Evolutionary conservation across 352 stramenopile genomes (phyloP).

Genomic region (Globisporangium rhizosaccharum): DNA sequence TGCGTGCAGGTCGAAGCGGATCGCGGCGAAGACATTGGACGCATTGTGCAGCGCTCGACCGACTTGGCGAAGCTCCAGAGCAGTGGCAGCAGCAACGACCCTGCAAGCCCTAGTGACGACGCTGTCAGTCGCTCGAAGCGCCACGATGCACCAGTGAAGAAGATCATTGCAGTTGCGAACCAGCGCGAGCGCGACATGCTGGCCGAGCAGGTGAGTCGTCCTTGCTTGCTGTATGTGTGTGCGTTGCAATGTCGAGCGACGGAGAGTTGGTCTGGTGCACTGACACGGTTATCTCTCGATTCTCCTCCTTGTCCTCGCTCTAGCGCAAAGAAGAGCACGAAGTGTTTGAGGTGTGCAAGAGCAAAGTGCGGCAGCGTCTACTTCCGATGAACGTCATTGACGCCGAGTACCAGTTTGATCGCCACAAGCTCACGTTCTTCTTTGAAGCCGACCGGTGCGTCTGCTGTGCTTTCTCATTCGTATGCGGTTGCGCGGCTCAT

Average conservation of each 20-base stretch:
- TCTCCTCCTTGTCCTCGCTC: neutral
- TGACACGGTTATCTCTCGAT: neutral
- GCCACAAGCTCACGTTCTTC: conserved; percentile 98
- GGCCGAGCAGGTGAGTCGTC: conserved; percentile 52
- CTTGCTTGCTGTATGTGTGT: neutral
- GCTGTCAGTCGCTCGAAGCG: conserved; percentile 47
- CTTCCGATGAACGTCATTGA: conserved; percentile 97
- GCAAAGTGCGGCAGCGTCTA: conserved; percentile 91
- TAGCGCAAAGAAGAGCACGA: conserved; percentile 93
- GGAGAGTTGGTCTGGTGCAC: neutral
- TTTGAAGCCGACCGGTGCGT: conserved; percentile 93
- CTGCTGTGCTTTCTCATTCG: conserved; percentile 1
- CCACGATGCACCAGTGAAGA: conserved; percentile 79
- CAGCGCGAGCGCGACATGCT: conserved; percentile 91
- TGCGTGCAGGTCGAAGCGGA: conserved; percentile 93
- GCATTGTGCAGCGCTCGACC: conserved; percentile 86
- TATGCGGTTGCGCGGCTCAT: neutral
- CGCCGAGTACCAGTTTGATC: conserved; percentile 98
- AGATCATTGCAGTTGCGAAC: conserved; percentile 91
- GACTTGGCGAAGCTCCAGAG: conserved; percentile 74
- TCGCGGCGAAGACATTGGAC: conserved; percentile 95
- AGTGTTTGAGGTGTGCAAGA: conserved; percentile 95
- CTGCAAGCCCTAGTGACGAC: conserved; percentile 28
- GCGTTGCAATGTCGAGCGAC: neutral
- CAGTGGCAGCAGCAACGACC: conserved; percentile 19